These are phyloP conservation scores for Mucor circinelloides DNA, from an alignment of 371 early-diverging fungal species.

Conservation along the genomic window DNA sequence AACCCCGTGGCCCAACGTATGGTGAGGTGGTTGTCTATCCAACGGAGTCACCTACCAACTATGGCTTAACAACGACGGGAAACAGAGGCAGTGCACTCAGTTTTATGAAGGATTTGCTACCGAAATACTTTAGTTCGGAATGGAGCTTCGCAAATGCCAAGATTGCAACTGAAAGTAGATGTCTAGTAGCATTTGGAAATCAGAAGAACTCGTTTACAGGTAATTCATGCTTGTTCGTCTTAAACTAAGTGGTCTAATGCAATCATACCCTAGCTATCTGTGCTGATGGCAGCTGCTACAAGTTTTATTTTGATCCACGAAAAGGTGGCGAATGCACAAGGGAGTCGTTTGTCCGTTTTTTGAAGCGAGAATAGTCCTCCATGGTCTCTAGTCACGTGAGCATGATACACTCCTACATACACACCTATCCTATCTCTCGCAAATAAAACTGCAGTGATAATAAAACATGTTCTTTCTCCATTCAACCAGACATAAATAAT, in stretches of 20 bases:
- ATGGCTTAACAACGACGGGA: constrained; percentile 46
- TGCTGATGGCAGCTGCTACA: constrained; percentile 86
- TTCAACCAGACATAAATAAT: not conserved
- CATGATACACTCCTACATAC: not conserved
- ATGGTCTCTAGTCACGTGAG: not conserved
- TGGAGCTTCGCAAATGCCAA: constrained; percentile 93
- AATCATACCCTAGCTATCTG: constrained; percentile 61
- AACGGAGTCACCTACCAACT: constrained; percentile 27
- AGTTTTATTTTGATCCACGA: constrained; percentile 79
- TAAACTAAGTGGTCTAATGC: not conserved
- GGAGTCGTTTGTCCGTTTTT: constrained; percentile 67
- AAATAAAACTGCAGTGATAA: not conserved
- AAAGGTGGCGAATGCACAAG: constrained; percentile 81
- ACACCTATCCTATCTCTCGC: not conserved
- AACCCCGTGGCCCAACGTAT: constrained; percentile 59
- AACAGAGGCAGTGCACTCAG: constrained; percentile 64
- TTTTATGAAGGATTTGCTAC: constrained; percentile 89
- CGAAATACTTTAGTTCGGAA: constrained; percentile 92
- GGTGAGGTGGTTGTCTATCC: constrained; percentile 51
- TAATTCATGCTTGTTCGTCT: constrained; percentile 20
- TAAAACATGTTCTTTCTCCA: not conserved
- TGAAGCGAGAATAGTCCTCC: constrained; percentile 27
- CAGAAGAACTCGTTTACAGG: constrained; percentile 75
- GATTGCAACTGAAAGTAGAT: constrained; percentile 77
- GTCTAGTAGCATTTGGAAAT: constrained; percentile 80